Evolutionary conservation across 768 basidiomycete species (phyloP), one percentile per base, ranked within the genome.

Genomic region (Candolleomyces eurysporus): DNA sequence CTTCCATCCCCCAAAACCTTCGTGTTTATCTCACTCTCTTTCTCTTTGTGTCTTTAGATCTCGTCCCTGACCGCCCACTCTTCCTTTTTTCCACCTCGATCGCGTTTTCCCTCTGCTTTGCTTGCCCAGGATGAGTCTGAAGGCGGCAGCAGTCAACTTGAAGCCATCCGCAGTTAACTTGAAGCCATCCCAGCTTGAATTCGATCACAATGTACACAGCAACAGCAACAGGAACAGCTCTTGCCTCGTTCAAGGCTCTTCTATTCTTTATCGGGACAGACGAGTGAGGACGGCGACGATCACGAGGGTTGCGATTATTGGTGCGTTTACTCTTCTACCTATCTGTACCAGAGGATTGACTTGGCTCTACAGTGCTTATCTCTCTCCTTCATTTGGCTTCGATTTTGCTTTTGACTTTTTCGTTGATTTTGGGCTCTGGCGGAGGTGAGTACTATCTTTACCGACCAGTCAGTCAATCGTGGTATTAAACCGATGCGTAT

Each of bases 351-450:
- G 21, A 52, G 26, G 13, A 36, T 39, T 19, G 31, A 56, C 30
- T 11, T 13, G 9, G 31, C 36, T 42, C 22, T 5, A 10, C 56
- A 67, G 48, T 58, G 58, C 42, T 65, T 43, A 49, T 63, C 16
- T 48, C 59, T 31, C 9, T 58, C 39, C 49, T 54, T 26, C 60
- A 61, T 31, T 46, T 59, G 21, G 51, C 52, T 32, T 61, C 60
- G 19, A 42, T 61, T 31, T n/a, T 58, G 22, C 45, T 68, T 13
- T 36, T 66, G 60, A 59, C 61, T 3, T 42, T 62, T 10, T 57
- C 63, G n/a, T 60, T 58, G 48, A 39, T 30, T 8, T 32, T 58
- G 16, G 39, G 48, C 9, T 57, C 65, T 39, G 65, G 63, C 5
- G 54, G 63, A n/a, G 43, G 65, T 64, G 45, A 45, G 65, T 59